Percentiles rank a stretch among this genome's conserved stretches.
phyloP scores from a whole-genome alignment of 202 grass and related monocot genomes.

The Brachypodium distachyon region DNA sequence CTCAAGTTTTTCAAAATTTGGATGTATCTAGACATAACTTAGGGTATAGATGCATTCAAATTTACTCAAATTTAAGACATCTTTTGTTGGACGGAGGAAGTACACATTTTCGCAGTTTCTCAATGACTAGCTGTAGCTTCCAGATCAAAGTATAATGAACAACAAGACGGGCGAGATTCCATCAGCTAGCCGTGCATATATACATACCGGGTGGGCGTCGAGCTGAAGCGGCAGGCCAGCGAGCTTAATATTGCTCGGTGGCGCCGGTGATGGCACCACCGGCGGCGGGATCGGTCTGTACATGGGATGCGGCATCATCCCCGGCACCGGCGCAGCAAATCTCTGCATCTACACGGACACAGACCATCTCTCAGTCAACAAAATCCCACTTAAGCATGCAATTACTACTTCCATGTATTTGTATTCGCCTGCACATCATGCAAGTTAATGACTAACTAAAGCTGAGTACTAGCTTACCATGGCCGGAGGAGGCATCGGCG shows the following conservation, averaged over 20 bases:
- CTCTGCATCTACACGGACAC: conserved; percentile 27
- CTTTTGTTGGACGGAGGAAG: too few relatives aligned
- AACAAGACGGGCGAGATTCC: too few relatives aligned
- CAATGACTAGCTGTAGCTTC: neutral
- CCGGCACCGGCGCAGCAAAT: conserved; percentile 45
- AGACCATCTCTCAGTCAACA: neutral
- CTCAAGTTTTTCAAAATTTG: too few relatives aligned
- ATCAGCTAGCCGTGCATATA: neutral
- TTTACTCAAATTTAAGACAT: too few relatives aligned
- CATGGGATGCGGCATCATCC: conserved; percentile 45
- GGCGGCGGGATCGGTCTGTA: conserved; percentile 41
- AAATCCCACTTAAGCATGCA: neutral
- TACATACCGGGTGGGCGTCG: conserved; percentile 58
- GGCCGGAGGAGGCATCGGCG: conserved; percentile 22
- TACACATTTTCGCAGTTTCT: too few relatives aligned
- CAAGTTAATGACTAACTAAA: neutral
- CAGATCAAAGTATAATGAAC: neutral
- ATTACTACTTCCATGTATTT: neutral
- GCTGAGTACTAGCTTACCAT: too few relatives aligned
- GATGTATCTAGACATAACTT: too few relatives aligned
- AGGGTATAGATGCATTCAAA: too few relatives aligned
- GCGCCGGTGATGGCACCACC: neutral
- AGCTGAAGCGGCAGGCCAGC: conserved; percentile 46
- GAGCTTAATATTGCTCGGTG: conserved; percentile 30
- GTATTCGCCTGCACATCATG: neutral